Conservation (phyloP, 805 yeast species). For the Yarrowia bubula region DNA sequence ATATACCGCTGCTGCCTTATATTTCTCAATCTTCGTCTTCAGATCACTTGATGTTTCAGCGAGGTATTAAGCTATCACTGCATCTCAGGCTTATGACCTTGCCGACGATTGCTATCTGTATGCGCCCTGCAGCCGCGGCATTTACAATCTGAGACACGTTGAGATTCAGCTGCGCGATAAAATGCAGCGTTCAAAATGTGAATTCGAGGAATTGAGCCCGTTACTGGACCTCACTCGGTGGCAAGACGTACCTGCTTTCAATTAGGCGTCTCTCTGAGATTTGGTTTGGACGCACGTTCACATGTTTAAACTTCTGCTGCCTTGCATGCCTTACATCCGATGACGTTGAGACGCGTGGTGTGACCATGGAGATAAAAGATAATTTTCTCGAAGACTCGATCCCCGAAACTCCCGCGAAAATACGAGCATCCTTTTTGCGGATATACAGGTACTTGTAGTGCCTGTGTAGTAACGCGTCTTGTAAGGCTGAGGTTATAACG, state of each 20-base stretch:
- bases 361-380: background rate
- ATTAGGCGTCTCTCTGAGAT: background rate
- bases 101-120: background rate
- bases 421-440: background rate
- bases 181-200: background rate
- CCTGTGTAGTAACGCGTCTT: too few relatives aligned
- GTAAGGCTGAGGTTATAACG: too few relatives aligned
- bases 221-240: too few relatives aligned
- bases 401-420: background rate
- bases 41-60: slow-evolving; percentile 10
- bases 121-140: background rate
- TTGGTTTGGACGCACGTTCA: background rate
- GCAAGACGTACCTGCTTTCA: background rate
- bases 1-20: background rate
- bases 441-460: too few relatives aligned
- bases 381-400: too few relatives aligned
- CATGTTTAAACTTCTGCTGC: slow-evolving; percentile 9
- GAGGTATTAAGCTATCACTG: slow-evolving; percentile 1
- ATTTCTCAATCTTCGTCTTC: background rate
- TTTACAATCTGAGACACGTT: slow-evolving; percentile 7
- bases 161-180: background rate
- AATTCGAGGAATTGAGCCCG: too few relatives aligned
- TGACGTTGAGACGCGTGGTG: background rate
- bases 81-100: background rate
- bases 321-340: slow-evolving; percentile 3